Evolutionary conservation across 257 asterid genomes (phyloP).

Genomic region (Petunia axillaris): DNA sequence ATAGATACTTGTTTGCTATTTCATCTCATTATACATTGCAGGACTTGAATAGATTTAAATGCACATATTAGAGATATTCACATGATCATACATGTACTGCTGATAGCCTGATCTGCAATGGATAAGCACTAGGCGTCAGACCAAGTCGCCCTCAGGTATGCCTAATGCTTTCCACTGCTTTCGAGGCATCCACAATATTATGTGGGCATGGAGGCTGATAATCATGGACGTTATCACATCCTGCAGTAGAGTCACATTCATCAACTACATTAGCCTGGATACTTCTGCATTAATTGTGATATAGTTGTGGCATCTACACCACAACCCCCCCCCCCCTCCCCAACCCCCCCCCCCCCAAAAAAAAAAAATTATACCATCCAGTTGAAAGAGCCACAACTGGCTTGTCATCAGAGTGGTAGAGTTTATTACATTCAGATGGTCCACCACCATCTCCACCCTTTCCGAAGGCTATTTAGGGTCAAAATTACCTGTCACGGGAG

Average conservation of each 20-base stretch:
- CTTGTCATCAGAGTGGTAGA: conserved; percentile 42
- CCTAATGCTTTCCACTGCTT: too few species aligned
- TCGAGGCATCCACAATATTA: too few species aligned
- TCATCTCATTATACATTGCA: neutral
- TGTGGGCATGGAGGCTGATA: too few species aligned
- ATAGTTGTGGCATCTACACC: conserved; percentile 28
- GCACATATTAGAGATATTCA: neutral
- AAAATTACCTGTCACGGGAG: conserved; percentile 33
- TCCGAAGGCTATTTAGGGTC: conserved; percentile 46
- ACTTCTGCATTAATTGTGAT: too few species aligned
- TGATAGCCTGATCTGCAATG: neutral
- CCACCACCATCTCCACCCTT: conserved; percentile 51
- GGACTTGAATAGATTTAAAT: neutral
- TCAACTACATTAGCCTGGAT: too few species aligned
- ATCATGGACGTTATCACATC: too few species aligned
- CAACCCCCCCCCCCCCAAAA: too few species aligned
- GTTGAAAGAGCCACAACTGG: conserved; percentile 47
- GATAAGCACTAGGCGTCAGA: too few species aligned
- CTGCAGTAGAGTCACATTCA: too few species aligned
- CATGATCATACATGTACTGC: neutral
- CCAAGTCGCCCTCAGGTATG: too few species aligned
- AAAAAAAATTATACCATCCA: conserved; percentile 37
- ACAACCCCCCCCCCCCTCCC: too few species aligned
- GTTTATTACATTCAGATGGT: conserved; percentile 42
- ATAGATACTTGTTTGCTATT: neutral